phyloP scores from a whole-genome alignment of 2,329 filamentous ascomycete genomes.

The Fusarium devonianum region DNA sequence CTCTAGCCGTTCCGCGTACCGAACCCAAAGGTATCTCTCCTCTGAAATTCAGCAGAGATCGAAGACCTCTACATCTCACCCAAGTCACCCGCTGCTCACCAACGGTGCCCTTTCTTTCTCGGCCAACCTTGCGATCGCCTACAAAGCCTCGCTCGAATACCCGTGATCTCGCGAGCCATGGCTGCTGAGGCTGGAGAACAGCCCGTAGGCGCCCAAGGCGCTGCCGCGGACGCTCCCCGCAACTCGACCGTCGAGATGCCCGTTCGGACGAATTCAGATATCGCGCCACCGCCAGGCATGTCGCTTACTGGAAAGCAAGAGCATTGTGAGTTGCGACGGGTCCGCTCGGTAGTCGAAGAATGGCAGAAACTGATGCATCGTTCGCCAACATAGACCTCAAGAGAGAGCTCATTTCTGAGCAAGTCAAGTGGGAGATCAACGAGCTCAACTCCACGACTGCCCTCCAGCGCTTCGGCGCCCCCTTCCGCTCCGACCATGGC shows the following conservation, averaged over 20 bases:
- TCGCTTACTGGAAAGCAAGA: conserved; percentile 93
- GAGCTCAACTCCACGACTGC: conserved; percentile 96
- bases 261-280: conserved; percentile 42
- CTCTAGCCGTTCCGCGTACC: conserved; percentile 2
- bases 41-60: conserved; percentile 16
- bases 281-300: conserved; percentile 53
- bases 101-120: conserved; percentile 2
- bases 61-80: conserved; percentile 15
- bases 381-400: conserved; percentile 73
- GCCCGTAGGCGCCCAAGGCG: conserved; percentile 33
- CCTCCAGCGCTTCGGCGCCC: conserved; percentile 91
- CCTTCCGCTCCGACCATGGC: conserved; percentile 90
- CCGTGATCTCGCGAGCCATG: conserved; percentile 37
- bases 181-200: conserved; percentile 38
- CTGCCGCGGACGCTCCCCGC: conserved; percentile 22
- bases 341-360: not conserved
- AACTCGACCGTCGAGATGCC: conserved; percentile 38
- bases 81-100: conserved; percentile 13
- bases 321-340: conserved; percentile 72
- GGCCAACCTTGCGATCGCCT: not conserved
- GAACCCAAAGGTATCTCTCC: conserved; percentile 15
- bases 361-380: conserved; percentile 21
- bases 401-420: conserved; percentile 88
- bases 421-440: conserved; percentile 87
- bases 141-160: conserved; percentile 12